Evolutionary conservation across 2,329 filamentous ascomycete species (phyloP), one percentile per base, ranked within the genome.

Genomic region (Ophiocordyceps camponoti-saundersi): DNA sequence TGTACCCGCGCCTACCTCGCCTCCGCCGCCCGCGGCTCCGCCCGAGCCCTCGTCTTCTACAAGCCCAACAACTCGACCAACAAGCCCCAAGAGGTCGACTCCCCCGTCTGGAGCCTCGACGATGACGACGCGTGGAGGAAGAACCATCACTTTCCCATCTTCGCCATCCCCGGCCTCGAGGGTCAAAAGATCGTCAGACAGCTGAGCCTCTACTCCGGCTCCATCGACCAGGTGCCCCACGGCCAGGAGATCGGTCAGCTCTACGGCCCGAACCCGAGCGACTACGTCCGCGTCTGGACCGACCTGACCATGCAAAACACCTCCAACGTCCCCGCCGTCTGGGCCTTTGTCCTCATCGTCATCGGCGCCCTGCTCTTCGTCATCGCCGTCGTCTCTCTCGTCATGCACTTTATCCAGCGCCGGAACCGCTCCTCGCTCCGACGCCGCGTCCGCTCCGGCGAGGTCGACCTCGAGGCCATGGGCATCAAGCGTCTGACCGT

Each of bases 401-500:
- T 72, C 46, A 93, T 92, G 83, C 87, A 92, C 55, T 68, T 80
- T 21, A 67, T 92, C 29, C 86, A 94, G 59, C 75, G 79, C 34
- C 73, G 77, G 44, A 78, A 87, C 29, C 78, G 89, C 10, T 71
- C 71, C 22, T 70, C 70, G 1, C 67, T 96, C 12, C 77, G 78
- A 45, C 73, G 77, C 44, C 78, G 88, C 13, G 81, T 95, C 16
- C 71, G 77, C 48, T 72, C 70, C 8, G 89, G 90, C 46, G 84
- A 95, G 54, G 80, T 94, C 20, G 85, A 95, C 57, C 69, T 95
- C 3, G 89, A 95, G 62, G 79, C 79, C 3, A 72, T 95, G 53
- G 89, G 88, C 2, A 85, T 95, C 54, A 90, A 86, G 57, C 76
- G 83, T 15, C 65, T 95, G 22, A 85, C 77, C 2, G 85, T 95